phyloP scores from a whole-genome alignment of 345 rosid genomes.

The Hibiscus tridactylites region DNA sequence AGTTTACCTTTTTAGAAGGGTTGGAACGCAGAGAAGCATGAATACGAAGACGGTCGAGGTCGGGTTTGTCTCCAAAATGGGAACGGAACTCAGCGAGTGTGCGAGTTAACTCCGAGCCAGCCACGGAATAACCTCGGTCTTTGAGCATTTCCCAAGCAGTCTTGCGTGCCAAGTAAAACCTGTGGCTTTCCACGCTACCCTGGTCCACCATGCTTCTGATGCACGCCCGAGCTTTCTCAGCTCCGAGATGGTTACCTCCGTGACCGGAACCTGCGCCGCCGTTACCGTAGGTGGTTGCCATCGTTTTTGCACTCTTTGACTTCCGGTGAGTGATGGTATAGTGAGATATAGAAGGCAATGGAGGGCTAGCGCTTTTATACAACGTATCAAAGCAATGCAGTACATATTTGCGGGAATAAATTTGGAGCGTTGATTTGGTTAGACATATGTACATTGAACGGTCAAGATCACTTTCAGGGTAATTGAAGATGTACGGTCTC shows the following conservation, averaged over 20 bases:
- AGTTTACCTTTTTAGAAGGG: conserved; percentile 19
- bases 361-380: no score
- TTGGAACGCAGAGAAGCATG: conserved; percentile 17
- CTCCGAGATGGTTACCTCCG: neutral
- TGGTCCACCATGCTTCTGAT: neutral
- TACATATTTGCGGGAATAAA: neutral
- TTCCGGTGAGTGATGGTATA: neutral
- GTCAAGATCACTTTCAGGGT: neutral
- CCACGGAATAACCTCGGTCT: conserved; percentile 28
- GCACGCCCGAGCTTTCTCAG: neutral
- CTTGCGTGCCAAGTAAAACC: conserved; percentile 27
- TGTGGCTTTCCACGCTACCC: conserved; percentile 16
- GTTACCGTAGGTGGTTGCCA: neutral
- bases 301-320: neutral
- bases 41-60: conserved; percentile 21
- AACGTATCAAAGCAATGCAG: neutral
- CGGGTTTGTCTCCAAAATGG: conserved; percentile 17
- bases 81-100: conserved; percentile 25
- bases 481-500: neutral
- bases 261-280: neutral
- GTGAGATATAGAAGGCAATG: neutral
- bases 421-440: neutral
- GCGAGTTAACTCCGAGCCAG: conserved; percentile 17
- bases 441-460: neutral
- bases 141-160: conserved; percentile 31